These are phyloP conservation scores for Acacia confusa DNA, from an alignment of 306 rosid genomes.

Conservation along the genomic window DNA sequence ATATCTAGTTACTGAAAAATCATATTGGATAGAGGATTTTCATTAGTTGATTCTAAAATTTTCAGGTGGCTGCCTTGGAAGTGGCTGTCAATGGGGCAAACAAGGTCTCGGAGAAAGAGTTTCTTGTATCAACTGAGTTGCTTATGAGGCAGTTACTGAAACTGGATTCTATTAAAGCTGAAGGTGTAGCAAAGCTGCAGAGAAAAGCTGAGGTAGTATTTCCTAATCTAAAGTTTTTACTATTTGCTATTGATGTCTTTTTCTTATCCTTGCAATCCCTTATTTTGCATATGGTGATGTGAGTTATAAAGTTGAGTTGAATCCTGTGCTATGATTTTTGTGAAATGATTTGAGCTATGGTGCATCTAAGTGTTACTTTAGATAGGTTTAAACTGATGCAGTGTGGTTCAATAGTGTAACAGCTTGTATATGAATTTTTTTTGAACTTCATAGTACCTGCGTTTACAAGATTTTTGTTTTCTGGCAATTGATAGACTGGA, in stretches of 20 bases:
- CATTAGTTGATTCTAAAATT: conserved; percentile 15
- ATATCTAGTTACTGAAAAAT: neutral
- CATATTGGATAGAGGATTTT: neutral
- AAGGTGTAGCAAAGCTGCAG: conserved; percentile 79
- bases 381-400: conserved; percentile 17
- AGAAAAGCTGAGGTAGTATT: conserved; percentile 80
- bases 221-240: conserved; percentile 5
- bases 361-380: neutral
- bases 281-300: neutral
- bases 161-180: conserved; percentile 81
- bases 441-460: neutral
- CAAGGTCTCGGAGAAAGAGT: conserved; percentile 72
- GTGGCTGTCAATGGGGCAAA: conserved; percentile 71
- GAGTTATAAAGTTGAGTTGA: conserved; percentile 1
- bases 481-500: conserved; percentile 13
- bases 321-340: neutral
- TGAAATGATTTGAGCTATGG: neutral
- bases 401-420: conserved; percentile 5
- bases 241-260: conserved; percentile 13
- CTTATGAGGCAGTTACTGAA: conserved; percentile 87
- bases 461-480: conserved; percentile 4
- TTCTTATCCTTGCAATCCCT: neutral
- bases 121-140: conserved; percentile 64
- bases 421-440: neutral
- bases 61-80: conserved; percentile 75